A percentile compares a stretch with the other conserved stretches of the same genome.
These are phyloP conservation scores for Fusarium camptoceras DNA, from an alignment of 2,329 filamentous ascomycete genomes.

Conservation along the genomic window DNA sequence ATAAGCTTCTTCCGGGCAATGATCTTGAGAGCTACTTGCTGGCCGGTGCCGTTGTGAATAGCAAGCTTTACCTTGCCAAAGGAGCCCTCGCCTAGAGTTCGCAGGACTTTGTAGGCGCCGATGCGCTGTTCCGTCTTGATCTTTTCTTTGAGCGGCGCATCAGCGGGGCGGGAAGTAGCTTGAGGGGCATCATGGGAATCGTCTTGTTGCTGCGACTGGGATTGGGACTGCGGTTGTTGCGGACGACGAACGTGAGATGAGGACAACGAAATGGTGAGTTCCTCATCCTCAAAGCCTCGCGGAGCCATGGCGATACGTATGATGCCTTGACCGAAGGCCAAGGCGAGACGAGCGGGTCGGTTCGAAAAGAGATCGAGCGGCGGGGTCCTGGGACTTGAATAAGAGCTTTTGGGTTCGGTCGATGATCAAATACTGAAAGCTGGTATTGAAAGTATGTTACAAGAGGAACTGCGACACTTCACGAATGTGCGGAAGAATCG, in stretches of 20 bases:
- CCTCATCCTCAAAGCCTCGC: conserved; percentile 79
- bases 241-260: conserved; percentile 71
- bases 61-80: conserved; percentile 99
- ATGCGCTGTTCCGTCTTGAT: conserved; percentile 82
- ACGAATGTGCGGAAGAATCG: background rate
- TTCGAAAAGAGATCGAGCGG: conserved; percentile 23
- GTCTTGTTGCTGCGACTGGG: conserved; percentile 43
- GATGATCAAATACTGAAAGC: conserved; percentile 2
- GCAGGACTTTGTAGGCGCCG: conserved; percentile 90
- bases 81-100: conserved; percentile 93
- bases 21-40: conserved; percentile 98
- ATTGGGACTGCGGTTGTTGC: conserved; percentile 48
- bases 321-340: conserved; percentile 31
- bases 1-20: conserved; percentile 96
- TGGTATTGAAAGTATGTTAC: background rate
- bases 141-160: conserved; percentile 55
- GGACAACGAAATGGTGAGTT: conserved; percentile 81
- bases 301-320: conserved; percentile 59
- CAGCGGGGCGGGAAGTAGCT: conserved; percentile 49
- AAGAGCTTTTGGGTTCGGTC: conserved; percentile 11
- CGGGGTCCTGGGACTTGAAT: conserved; percentile 23
- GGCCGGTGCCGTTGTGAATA: conserved; percentile 88
- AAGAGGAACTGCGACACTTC: background rate
- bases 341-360: conserved; percentile 25
- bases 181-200: conserved; percentile 43